phyloP scores from a whole-genome alignment of 1,284 basidiomycete genomes.

The Sporisorium reilianum region DNA sequence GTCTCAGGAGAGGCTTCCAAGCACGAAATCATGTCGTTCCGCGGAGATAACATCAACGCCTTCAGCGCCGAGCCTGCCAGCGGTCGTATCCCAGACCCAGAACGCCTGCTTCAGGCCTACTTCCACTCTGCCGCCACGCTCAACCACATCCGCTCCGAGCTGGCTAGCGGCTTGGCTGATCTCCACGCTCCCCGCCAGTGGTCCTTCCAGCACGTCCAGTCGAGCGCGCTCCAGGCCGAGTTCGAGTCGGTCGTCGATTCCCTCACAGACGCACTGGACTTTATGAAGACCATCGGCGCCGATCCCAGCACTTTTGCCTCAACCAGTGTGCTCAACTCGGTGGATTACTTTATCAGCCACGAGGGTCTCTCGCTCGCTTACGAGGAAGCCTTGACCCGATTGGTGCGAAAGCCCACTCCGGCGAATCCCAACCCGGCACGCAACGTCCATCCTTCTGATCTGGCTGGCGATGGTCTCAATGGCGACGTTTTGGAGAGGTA shows the following conservation, averaged over 20 bases:
- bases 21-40: conserved; percentile 76
- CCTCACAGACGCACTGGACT: conserved; percentile 90
- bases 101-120: conserved; percentile 86
- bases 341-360: conserved; percentile 95
- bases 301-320: conserved; percentile 71
- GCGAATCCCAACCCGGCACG: conserved; percentile 29
- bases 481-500: conserved; percentile 72
- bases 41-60: conserved; percentile 98
- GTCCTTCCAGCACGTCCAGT: conserved; percentile 91
- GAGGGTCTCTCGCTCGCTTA: conserved; percentile 94
- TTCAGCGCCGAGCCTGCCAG: conserved; percentile 71
- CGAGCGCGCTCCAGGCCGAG: conserved; percentile 79
- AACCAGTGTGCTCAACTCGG: conserved; percentile 83
- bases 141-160: conserved; percentile 88
- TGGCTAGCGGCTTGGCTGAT: conserved; percentile 87
- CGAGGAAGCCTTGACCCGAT: conserved; percentile 89
- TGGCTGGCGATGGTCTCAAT: conserved; percentile 34
- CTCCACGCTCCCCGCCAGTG: conserved; percentile 90
- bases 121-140: conserved; percentile 94
- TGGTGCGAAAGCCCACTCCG: conserved; percentile 44
- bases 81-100: conserved; percentile 87
- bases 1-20: conserved; percentile 57
- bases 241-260: conserved; percentile 87
- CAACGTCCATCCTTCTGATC: conserved; percentile 31
- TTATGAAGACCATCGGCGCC: conserved; percentile 87